phyloP scores from a whole-genome alignment of 2,329 filamentous ascomycete species.

The Alternaria hordeiaustralica region DNA sequence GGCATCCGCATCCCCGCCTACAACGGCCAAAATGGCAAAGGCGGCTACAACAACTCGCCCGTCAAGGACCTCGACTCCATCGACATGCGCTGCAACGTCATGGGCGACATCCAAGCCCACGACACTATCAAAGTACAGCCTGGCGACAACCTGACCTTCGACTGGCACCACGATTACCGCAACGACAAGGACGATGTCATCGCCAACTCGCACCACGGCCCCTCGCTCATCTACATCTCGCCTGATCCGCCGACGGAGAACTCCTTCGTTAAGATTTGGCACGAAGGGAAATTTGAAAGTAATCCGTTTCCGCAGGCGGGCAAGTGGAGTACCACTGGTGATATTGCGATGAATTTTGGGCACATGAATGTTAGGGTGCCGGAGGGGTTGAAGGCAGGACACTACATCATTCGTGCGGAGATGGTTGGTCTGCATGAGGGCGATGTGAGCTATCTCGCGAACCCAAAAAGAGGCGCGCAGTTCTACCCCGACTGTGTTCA shows the following conservation, averaged over 20 bases:
- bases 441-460: conserved; percentile 35
- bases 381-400: conserved; percentile 44
- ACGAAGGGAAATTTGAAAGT: conserved; percentile 46
- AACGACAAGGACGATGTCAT: conserved; percentile 45
- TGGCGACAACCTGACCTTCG: conserved; percentile 50
- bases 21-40: conserved; percentile 44
- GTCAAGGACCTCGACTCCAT: conserved; percentile 50
- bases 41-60: conserved; percentile 50
- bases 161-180: conserved; percentile 50
- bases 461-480: conserved; percentile 44
- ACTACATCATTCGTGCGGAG: conserved; percentile 53
- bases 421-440: conserved; percentile 54
- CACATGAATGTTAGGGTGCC: conserved; percentile 44
- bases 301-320: conserved; percentile 42
- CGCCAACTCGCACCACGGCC: conserved; percentile 35
- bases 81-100: conserved; percentile 51
- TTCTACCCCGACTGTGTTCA: conserved; percentile 54
- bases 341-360: conserved; percentile 31
- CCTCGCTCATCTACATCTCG: conserved; percentile 51
- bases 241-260: conserved; percentile 48
- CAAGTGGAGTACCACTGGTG: conserved; percentile 41
- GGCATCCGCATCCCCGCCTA: conserved; percentile 40
- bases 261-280: conserved; percentile 51
- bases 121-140: conserved; percentile 46
- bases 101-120: conserved; percentile 47